A percentile compares a stretch with the other conserved stretches of the same genome.
Conservation (phyloP, 257 asterid genomes). For the Fraxinus anomala region DNA sequence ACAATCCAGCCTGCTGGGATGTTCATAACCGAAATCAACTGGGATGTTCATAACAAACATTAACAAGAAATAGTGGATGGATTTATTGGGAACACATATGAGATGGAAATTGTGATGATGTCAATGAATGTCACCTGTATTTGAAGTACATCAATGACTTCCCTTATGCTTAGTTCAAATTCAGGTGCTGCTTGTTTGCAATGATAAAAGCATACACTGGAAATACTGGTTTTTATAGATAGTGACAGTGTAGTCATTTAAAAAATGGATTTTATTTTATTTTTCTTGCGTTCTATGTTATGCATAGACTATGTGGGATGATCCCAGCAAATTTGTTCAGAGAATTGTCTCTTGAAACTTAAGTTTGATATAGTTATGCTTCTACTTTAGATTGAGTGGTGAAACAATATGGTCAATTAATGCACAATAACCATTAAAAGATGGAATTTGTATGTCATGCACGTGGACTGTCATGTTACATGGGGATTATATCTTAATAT, state of each 20-base stretch:
- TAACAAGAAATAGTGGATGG: background rate
- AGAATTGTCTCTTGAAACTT: background rate
- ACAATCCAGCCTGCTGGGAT: background rate
- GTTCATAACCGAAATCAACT: too few species aligned
- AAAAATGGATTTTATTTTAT: background rate
- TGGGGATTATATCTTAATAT: background rate
- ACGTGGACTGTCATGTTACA: background rate
- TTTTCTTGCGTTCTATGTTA: too few species aligned
- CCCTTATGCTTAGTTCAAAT: background rate
- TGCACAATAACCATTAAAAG: background rate
- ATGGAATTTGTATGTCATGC: background rate
- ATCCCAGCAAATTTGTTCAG: background rate
- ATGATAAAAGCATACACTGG: background rate
- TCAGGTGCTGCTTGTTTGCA: background rate
- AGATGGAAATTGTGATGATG: background rate
- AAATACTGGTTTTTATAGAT: background rate
- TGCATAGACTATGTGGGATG: background rate
- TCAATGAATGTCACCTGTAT: background rate
- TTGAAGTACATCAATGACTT: background rate
- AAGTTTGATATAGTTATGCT: background rate
- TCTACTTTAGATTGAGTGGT: background rate
- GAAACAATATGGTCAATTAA: background rate
- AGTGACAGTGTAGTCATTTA: background rate
- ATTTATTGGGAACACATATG: background rate
- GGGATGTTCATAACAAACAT: too few species aligned